Evolutionary conservation across 129 eudicot species (phyloP), one percentile per base, ranked within the genome.

Genomic region (Erigeron canadensis): DNA sequence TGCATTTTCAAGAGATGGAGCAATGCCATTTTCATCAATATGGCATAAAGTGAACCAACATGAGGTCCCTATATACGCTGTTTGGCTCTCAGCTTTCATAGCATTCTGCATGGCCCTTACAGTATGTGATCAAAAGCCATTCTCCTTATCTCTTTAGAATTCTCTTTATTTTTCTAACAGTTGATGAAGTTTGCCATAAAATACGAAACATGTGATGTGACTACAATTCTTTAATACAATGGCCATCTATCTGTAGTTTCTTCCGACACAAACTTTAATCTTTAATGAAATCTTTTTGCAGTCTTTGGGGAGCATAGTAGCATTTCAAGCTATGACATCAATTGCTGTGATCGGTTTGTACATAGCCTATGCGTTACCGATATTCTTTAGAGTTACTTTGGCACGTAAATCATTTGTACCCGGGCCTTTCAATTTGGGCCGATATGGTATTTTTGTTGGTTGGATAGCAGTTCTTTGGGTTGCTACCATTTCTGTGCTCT

Each of bases 1-100:
- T 80, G 97, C 99, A 41, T 95, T 95, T 85, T 95, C 99, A 41
- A 86, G 99, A 87, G 99, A 95, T 51, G 94, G 97, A 38, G 99
- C 99, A 2, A 90, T 95, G 99, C 99, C 99, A 41, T 90, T 86
- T 40, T 95, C 99, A 34, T 72, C 86, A 1, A 2, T 87, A 12
- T 95, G 99, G 99, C 97, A 90, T 78, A 87, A 90, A 81, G 99
- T 95, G 41, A 95, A 95, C 75, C 60, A 70, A 67, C 94, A 95
- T 5, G 99, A 95, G 74, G 96, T 95, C 67, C 99, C 99, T 63
- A 53, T 95, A 43, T 81, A 95, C 23, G 97, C 99, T 40, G 99
- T 95, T 58, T 95, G 99, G 99, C 75, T 86, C 61, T 95, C 99
- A 1, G 91, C 94, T 28, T 60, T 86, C 59, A 78, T 95, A 68